Percentiles rank a stretch among this genome's conserved stretches.
Evolutionary conservation across 495 filamentous ascomycete species (phyloP).

Genomic region (Tuber calosporum): DNA sequence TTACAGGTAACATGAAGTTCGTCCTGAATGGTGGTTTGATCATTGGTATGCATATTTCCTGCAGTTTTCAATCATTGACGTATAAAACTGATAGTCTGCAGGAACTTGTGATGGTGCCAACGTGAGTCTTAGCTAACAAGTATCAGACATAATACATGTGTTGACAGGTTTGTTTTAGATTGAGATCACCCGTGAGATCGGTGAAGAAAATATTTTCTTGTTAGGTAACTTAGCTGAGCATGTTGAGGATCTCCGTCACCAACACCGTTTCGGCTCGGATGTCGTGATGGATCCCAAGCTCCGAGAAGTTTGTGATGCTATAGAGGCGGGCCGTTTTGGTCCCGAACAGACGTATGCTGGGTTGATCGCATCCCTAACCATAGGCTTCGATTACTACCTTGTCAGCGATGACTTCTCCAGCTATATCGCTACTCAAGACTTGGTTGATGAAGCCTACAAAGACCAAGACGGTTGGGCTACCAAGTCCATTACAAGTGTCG

Average conservation of each 20-base stretch:
- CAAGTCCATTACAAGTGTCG: constrained; percentile 80
- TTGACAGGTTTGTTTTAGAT: constrained; percentile 51
- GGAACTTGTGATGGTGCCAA: constrained; percentile 95
- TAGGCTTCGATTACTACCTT: constrained; percentile 95
- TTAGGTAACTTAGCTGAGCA: constrained; percentile 95
- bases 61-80: not conserved
- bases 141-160: constrained; percentile 21
- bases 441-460: constrained; percentile 84
- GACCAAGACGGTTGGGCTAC: constrained; percentile 86
- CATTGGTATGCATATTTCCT: constrained; percentile 49
- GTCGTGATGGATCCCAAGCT: constrained; percentile 72
- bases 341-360: constrained; percentile 66
- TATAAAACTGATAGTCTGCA: not conserved
- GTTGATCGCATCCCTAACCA: constrained; percentile 71
- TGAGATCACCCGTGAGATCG: constrained; percentile 95
- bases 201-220: constrained; percentile 94
- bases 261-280: constrained; percentile 65
- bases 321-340: constrained; percentile 71
- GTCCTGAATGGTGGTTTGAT: constrained; percentile 94
- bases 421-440: constrained; percentile 78
- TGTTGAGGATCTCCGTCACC: constrained; percentile 90
- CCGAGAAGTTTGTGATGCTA: constrained; percentile 70
- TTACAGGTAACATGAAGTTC: constrained; percentile 84
- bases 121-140: constrained; percentile 50
- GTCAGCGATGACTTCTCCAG: constrained; percentile 94